These are phyloP conservation scores for Rhizopus sp. DNA, from an alignment of 371 early-diverging fungal species.

Conservation along the genomic window DNA sequence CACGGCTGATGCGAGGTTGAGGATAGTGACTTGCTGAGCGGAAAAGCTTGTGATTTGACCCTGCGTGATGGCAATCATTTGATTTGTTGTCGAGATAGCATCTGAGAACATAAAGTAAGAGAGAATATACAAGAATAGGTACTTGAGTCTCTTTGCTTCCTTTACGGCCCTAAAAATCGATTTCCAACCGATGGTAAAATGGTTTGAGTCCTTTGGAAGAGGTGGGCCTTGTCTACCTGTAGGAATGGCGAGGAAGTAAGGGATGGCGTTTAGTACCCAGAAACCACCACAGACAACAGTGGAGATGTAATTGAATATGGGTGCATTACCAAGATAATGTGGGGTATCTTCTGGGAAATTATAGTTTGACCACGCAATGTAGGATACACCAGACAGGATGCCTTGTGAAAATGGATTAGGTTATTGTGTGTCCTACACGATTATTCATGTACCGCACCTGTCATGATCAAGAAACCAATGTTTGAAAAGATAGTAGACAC, in stretches of 20 bases:
- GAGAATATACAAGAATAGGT: conserved; percentile 55
- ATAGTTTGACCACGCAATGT: conserved; percentile 33
- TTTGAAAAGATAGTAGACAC: conserved; percentile 52
- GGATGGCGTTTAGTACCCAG: conserved; percentile 47
- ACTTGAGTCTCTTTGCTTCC: conserved; percentile 49
- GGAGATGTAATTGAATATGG: conserved; percentile 44
- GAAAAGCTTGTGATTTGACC: conserved; percentile 44
- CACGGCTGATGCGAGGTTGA: conserved; percentile 43
- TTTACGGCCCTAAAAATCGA: conserved; percentile 36
- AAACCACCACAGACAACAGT: conserved; percentile 50
- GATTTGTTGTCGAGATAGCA: conserved; percentile 56
- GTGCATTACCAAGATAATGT: conserved; percentile 41
- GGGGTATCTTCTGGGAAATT: conserved; percentile 23
- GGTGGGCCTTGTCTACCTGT: conserved; percentile 41
- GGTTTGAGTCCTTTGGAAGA: conserved; percentile 32
- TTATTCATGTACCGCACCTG: conserved; percentile 14
- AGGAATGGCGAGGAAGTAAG: conserved; percentile 47
- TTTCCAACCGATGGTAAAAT: conserved; percentile 52
- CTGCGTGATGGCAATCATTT: conserved; percentile 46
- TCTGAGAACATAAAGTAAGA: conserved; percentile 64
- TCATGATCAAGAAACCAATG: conserved; percentile 47
- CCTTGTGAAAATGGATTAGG: conserved; percentile 12
- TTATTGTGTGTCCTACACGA: neutral
- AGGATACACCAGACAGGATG: conserved; percentile 45
- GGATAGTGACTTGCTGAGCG: conserved; percentile 40